A percentile compares a stretch with the other conserved stretches of the same genome.
Conservation (phyloP, 352 stramenopile species). For the Phytopythium montanum region DNA sequence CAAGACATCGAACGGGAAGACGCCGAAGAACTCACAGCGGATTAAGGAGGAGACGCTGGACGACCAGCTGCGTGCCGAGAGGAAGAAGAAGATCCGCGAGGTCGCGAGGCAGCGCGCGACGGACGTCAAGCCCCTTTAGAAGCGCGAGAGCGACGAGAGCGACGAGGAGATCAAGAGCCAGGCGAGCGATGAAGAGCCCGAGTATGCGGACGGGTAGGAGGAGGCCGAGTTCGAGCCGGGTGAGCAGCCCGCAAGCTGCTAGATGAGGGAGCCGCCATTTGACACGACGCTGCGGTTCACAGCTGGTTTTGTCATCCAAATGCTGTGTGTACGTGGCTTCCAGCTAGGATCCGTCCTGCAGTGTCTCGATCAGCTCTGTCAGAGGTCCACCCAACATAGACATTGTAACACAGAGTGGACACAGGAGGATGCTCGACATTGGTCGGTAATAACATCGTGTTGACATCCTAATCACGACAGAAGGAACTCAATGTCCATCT, state of each 20-base stretch:
- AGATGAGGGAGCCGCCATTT: too few species aligned
- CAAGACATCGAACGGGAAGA: constrained; percentile 16
- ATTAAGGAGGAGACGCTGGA: constrained; percentile 37
- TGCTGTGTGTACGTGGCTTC: too few species aligned
- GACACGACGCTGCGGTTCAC: too few species aligned
- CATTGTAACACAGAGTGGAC: too few species aligned
- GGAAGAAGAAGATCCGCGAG: constrained; percentile 17
- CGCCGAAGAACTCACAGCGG: not conserved
- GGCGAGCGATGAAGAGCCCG: constrained; percentile 20
- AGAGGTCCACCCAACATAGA: too few species aligned
- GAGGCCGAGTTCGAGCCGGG: constrained; percentile 31
- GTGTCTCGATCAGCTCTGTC: too few species aligned
- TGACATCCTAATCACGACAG: not conserved
- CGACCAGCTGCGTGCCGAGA: constrained; percentile 25
- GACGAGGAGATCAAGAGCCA: constrained; percentile 18
- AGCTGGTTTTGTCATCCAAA: too few species aligned
- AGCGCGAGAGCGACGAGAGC: constrained; percentile 22
- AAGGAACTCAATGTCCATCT: not conserved
- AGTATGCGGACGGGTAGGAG: constrained; percentile 28
- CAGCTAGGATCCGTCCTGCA: too few species aligned
- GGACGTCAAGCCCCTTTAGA: constrained; percentile 12
- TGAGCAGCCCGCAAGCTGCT: too few species aligned
- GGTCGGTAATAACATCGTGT: too few species aligned
- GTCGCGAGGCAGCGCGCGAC: not conserved
- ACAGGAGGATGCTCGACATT: too few species aligned